A percentile compares a stretch with the other conserved stretches of the same genome.
These are phyloP conservation scores for Amanita pseudoporphyria DNA, from an alignment of 768 basidiomycete species.

Conservation along the genomic window DNA sequence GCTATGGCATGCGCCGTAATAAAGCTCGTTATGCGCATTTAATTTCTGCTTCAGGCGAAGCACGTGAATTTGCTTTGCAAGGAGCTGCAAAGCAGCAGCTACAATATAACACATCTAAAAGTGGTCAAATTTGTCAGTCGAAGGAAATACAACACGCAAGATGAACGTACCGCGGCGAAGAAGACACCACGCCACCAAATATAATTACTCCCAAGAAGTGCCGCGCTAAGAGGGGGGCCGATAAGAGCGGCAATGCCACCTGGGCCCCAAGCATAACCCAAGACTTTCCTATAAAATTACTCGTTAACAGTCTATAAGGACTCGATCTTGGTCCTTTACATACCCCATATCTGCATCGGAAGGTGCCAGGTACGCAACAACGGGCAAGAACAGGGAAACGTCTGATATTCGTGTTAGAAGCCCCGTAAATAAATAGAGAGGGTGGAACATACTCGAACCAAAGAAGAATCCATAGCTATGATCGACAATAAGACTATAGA, in stretches of 20 bases:
- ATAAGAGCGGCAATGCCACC: conserved; percentile 7
- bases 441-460: conserved; percentile 3
- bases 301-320: not conserved
- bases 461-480: conserved; percentile 8
- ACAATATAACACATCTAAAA: not conserved
- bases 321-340: not conserved
- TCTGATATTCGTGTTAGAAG: not conserved
- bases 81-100: conserved; percentile 3
- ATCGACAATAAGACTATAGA: not conserved
- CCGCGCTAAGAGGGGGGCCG: conserved; percentile 6
- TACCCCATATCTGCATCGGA: conserved; percentile 7
- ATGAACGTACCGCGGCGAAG: conserved; percentile 6
- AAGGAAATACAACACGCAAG: not conserved
- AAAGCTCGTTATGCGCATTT: not conserved
- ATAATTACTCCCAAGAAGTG: conserved; percentile 5
- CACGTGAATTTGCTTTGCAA: conserved; percentile 4
- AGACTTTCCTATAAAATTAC: not conserved
- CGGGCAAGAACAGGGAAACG: conserved; percentile 4
- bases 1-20: too few species aligned
- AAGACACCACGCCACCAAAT: conserved; percentile 9
- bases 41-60: not conserved
- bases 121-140: not conserved
- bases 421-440: not conserved
- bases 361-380: conserved; percentile 2
- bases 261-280: conserved; percentile 7